phyloP scores from a whole-genome alignment of 225 moss, liverwort and hornwort genomes.

The Sphagnum contortum region DNA sequence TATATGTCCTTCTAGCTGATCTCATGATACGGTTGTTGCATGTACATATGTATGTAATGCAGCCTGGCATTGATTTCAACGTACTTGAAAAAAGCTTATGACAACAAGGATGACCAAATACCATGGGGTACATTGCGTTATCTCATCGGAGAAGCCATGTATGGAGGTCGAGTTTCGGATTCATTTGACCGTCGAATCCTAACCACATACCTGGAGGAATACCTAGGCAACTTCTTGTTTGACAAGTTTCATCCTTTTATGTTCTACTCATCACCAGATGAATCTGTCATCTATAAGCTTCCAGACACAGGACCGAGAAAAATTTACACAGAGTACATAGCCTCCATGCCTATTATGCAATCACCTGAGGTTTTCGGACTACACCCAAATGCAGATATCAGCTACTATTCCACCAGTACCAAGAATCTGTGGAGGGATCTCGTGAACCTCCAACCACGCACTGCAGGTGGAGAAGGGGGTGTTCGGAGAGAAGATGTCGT shows the following conservation, averaged over 20 bases:
- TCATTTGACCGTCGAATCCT: conserved; percentile 82
- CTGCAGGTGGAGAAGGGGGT: conserved; percentile 40
- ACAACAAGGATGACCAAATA: conserved; percentile 89
- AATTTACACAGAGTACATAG: conserved; percentile 43
- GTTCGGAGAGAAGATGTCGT: conserved; percentile 59
- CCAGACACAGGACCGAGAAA: conserved; percentile 46
- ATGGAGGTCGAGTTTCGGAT: conserved; percentile 85
- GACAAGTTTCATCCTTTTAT: conserved; percentile 88
- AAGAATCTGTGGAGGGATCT: conserved; percentile 83
- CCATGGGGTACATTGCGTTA: conserved; percentile 88
- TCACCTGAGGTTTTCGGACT: conserved; percentile 85
- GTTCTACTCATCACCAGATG: conserved; percentile 37
- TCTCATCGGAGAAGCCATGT: conserved; percentile 96
- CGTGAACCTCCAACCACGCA: conserved; percentile 58
- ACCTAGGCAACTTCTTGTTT: conserved; percentile 80
- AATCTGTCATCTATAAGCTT: conserved; percentile 49
- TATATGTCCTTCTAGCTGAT: no score
- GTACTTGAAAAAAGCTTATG: conserved; percentile 77
- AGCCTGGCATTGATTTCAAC: conserved; percentile 89
- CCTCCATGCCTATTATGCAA: conserved; percentile 77
- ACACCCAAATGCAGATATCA: conserved; percentile 87
- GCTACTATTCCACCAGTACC: conserved; percentile 75
- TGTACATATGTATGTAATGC: conserved; percentile 2
- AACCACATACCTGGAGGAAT: conserved; percentile 83
- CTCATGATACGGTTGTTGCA: no score